A percentile compares a stretch with the other conserved stretches of the same genome.
Conservation (phyloP, 1,284 basidiomycete genomes). For the Golubevia sp. region DNA sequence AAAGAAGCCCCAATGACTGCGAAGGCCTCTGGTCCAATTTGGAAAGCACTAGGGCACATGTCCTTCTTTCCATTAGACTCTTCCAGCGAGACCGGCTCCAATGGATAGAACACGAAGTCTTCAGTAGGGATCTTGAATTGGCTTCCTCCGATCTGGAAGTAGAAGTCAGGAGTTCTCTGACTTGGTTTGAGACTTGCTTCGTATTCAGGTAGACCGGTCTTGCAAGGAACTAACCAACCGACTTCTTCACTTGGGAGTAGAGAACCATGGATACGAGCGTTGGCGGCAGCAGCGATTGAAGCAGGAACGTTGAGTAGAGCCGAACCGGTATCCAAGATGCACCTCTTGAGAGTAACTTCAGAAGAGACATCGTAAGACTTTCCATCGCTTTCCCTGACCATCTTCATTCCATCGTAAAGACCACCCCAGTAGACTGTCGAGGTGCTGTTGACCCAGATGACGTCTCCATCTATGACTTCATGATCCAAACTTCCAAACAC, state of each 20-base stretch:
- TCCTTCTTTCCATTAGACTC: constrained; percentile 18
- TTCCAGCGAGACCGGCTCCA: constrained; percentile 22
- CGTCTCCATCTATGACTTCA: constrained; percentile 19
- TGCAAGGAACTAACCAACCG: constrained; percentile 36
- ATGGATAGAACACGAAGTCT: constrained; percentile 41
- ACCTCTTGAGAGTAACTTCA: constrained; percentile 16
- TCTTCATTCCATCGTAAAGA: constrained; percentile 27
- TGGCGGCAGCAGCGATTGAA: constrained; percentile 21
- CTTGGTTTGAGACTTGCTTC: constrained; percentile 16
- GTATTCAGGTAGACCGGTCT: constrained; percentile 31
- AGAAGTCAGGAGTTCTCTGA: constrained; percentile 20
- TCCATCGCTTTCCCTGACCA: constrained; percentile 19
- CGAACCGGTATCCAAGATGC: constrained; percentile 39
- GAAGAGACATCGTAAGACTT: constrained; percentile 8
- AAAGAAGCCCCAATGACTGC: constrained; percentile 37
- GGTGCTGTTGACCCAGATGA: constrained; percentile 28
- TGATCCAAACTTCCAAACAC: constrained; percentile 34
- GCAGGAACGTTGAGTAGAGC: constrained; percentile 29
- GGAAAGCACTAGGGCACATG: constrained; percentile 41
- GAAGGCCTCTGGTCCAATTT: constrained; percentile 25
- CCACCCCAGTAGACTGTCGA: constrained; percentile 33
- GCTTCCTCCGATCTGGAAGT: constrained; percentile 20
- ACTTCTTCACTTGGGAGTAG: constrained; percentile 18
- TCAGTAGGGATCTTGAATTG: constrained; percentile 32
- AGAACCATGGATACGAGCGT: constrained; percentile 26